Conservation (phyloP, 495 filamentous ascomycete species). For the Penicillium paradoxum region DNA sequence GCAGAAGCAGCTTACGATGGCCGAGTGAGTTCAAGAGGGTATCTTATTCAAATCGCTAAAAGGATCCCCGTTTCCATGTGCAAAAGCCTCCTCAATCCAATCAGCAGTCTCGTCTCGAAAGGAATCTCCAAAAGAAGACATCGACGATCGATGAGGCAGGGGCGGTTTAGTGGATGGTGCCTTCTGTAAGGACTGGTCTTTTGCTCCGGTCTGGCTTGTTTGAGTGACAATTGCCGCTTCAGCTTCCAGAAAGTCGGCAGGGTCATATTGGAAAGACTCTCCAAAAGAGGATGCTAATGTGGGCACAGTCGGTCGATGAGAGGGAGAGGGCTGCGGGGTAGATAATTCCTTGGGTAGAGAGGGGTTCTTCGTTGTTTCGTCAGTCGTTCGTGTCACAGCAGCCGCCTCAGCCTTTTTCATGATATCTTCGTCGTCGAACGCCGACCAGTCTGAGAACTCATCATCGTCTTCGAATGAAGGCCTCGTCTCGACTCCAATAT, state of each 20-base stretch:
- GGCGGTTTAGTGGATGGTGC: not conserved
- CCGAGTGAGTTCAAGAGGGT: constrained; percentile 7
- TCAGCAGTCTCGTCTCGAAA: constrained; percentile 42
- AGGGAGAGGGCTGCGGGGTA: not conserved
- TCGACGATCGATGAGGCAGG: not conserved
- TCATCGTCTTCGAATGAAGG: constrained; percentile 22
- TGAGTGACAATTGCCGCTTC: constrained; percentile 10
- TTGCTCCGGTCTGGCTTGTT: not conserved
- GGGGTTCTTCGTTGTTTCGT: not conserved
- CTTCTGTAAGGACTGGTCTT: not conserved
- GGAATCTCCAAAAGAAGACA: constrained; percentile 23
- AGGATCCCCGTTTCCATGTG: constrained; percentile 25
- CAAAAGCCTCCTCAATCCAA: constrained; percentile 34
- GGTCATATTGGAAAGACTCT: constrained; percentile 1
- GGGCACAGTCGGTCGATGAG: not conserved
- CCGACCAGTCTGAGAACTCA: constrained; percentile 41
- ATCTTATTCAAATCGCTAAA: constrained; percentile 26
- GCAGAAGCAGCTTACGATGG: not conserved
- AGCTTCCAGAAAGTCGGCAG: constrained; percentile 9
- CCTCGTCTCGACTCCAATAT: not conserved
- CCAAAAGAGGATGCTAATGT: not conserved
- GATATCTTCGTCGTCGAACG: constrained; percentile 34
- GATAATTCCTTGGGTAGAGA: not conserved
- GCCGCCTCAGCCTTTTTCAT: constrained; percentile 24
- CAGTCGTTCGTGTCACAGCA: constrained; percentile 3